Evolutionary conservation across 176 grass and related monocot species (phyloP).

Genomic region (Oryza meridionalis): DNA sequence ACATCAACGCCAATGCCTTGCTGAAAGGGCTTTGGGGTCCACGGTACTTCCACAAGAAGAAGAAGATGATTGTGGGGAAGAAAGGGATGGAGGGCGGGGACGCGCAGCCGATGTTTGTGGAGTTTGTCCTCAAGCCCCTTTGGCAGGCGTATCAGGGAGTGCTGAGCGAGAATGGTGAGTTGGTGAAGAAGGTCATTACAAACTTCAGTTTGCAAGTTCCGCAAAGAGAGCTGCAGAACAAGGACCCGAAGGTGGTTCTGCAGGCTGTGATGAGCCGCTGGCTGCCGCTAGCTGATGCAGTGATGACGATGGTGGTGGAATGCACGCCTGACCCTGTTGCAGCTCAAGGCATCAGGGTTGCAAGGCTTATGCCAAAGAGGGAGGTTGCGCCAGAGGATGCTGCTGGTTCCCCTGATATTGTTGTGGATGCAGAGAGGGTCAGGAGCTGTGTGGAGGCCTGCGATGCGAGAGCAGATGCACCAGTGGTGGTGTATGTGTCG

Average conservation of each 20-base stretch:
- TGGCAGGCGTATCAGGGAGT: slow-evolving; percentile 68
- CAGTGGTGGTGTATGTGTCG: slow-evolving; percentile 79
- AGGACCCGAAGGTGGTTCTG: slow-evolving; percentile 63
- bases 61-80: slow-evolving; percentile 80
- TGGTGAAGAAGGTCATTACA: slow-evolving; percentile 53
- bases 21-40: slow-evolving; percentile 81
- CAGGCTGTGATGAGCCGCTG: slow-evolving; percentile 82
- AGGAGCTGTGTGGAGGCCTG: slow-evolving; percentile 74
- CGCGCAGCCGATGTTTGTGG: slow-evolving; percentile 82
- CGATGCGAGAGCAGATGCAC: slow-evolving; percentile 53
- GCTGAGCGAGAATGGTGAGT: slow-evolving; percentile 48
- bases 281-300: slow-evolving; percentile 71
- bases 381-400: slow-evolving; percentile 49
- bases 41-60: slow-evolving; percentile 67
- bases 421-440: slow-evolving; percentile 63
- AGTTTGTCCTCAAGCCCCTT: slow-evolving; percentile 70
- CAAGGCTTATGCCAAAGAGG: slow-evolving; percentile 67
- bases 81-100: slow-evolving; percentile 59
- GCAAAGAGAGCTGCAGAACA: slow-evolving; percentile 66
- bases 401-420: slow-evolving; percentile 32
- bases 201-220: slow-evolving; percentile 59
- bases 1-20: slow-evolving; percentile 52
- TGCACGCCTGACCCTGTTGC: slow-evolving; percentile 76
- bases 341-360: slow-evolving; percentile 61
- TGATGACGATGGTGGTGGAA: slow-evolving; percentile 79